These are phyloP conservation scores for Curvularia verruculosa DNA, from an alignment of 2,329 filamentous ascomycete genomes.

Conservation along the genomic window DNA sequence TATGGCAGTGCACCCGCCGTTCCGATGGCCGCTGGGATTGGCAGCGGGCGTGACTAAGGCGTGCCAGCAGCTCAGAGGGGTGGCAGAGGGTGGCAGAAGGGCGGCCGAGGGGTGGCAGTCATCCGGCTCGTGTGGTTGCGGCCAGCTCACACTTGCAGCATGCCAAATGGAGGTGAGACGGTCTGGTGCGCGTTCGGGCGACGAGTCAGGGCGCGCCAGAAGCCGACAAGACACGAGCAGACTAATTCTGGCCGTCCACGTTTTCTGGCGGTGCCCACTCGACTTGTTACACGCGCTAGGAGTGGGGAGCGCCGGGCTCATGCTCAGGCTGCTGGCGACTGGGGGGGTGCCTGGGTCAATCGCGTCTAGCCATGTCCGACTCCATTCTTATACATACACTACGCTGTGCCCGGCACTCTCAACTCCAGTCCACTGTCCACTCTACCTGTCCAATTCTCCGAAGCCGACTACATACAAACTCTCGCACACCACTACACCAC, in stretches of 20 bases:
- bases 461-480: conserved; percentile 18
- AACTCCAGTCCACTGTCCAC: conserved; percentile 8
- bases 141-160: conserved; percentile 42
- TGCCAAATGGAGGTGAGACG: conserved; percentile 34
- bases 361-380: conserved; percentile 43
- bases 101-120: background rate
- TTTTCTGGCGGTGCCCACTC: conserved; percentile 45
- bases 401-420: no score
- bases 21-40: conserved; percentile 24
- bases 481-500: background rate
- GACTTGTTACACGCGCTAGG: conserved; percentile 37
- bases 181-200: conserved; percentile 31
- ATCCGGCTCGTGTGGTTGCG: conserved; percentile 16
- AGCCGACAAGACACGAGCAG: conserved; percentile 46
- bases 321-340: conserved; percentile 43
- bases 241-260: conserved; percentile 46
- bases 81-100: background rate
- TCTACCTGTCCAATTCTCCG: conserved; percentile 23
- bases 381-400: conserved; percentile 43
- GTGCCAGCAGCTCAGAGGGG: background rate
- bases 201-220: conserved; percentile 46
- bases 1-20: conserved; percentile 42
- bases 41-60: conserved; percentile 16
- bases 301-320: conserved; percentile 41
- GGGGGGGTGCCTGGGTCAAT: conserved; percentile 48